Percentiles rank a stretch among this genome's conserved stretches.
Conservation (phyloP, 2,329 filamentous ascomycete species). For the Teratosphaeria nubilosa region DNA sequence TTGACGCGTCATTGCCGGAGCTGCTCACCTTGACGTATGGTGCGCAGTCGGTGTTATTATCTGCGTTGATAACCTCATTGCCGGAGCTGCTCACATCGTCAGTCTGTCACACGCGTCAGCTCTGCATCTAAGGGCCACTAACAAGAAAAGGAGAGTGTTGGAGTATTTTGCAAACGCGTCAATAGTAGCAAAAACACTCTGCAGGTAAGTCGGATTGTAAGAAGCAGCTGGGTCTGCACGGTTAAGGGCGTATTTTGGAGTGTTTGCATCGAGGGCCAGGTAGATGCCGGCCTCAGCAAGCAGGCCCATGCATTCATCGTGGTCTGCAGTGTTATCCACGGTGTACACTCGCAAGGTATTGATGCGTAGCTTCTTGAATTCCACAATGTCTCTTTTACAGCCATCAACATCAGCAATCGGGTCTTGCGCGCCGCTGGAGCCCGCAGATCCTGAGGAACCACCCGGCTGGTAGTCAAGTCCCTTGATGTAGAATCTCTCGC, state of each 20-base stretch:
- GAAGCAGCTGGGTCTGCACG: conserved; percentile 60
- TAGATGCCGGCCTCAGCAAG: conserved; percentile 82
- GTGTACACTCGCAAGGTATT: conserved; percentile 92
- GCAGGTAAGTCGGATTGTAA: conserved; percentile 81
- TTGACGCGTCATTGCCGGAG: no score
- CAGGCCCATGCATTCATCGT: conserved; percentile 75
- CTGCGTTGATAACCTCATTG: conserved; percentile 54
- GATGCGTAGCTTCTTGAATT: conserved; percentile 77
- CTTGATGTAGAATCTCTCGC: conserved; percentile 51
- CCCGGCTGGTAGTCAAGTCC: conserved; percentile 47
- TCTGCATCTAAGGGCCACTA: neutral
- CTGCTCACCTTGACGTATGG: conserved; percentile 47
- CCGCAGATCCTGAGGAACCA: conserved; percentile 18
- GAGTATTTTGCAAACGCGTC: conserved; percentile 72
- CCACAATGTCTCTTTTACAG: conserved; percentile 69
- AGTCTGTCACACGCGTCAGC: neutral
- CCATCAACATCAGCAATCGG: conserved; percentile 60
- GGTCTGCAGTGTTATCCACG: conserved; percentile 72
- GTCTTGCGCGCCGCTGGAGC: conserved; percentile 54
- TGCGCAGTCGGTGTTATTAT: conserved; percentile 51
- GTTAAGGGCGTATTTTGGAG: conserved; percentile 78
- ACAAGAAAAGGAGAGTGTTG: conserved; percentile 73
- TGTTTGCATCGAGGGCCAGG: conserved; percentile 85
- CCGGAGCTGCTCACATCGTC: neutral
- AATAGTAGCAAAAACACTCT: conserved; percentile 77